Evolutionary conservation across 2,329 filamentous ascomycete species (phyloP).

Genomic region (Bertia moriformis): DNA sequence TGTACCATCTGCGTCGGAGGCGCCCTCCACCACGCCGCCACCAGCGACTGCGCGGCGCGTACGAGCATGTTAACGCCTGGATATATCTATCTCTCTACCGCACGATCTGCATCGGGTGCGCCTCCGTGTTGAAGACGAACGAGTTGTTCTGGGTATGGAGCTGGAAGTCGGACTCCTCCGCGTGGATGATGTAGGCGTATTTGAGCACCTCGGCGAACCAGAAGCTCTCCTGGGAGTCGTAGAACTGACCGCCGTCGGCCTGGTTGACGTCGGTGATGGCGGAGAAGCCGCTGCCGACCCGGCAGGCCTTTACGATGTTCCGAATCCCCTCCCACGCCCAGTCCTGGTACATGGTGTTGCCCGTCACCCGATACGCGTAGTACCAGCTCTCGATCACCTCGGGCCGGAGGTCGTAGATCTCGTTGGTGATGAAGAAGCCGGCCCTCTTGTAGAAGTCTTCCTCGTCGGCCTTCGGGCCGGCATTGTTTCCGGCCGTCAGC

Average conservation of each 20-base stretch:
- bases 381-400: constrained; percentile 77
- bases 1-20: no score
- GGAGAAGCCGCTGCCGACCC: constrained; percentile 52
- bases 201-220: constrained; percentile 80
- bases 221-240: constrained; percentile 72
- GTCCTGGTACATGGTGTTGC: constrained; percentile 62
- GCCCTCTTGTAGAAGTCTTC: constrained; percentile 44
- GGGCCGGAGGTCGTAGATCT: constrained; percentile 56
- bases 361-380: constrained; percentile 72
- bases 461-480: constrained; percentile 25
- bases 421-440: constrained; percentile 57
- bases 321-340: constrained; percentile 72
- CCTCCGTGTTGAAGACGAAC: constrained; percentile 35
- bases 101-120: constrained; percentile 17
- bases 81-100: not conserved
- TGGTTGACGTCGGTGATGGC: constrained; percentile 53
- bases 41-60: no score
- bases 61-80: no score
- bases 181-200: constrained; percentile 63
- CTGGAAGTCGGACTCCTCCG: constrained; percentile 38
- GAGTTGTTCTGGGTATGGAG: constrained; percentile 27
- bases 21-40: no score
- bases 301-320: constrained; percentile 48
- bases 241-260: constrained; percentile 39
- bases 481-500: constrained; percentile 18